Evolutionary conservation across 176 grass and related monocot species (phyloP).

Genomic region (Triticum timopheevii): DNA sequence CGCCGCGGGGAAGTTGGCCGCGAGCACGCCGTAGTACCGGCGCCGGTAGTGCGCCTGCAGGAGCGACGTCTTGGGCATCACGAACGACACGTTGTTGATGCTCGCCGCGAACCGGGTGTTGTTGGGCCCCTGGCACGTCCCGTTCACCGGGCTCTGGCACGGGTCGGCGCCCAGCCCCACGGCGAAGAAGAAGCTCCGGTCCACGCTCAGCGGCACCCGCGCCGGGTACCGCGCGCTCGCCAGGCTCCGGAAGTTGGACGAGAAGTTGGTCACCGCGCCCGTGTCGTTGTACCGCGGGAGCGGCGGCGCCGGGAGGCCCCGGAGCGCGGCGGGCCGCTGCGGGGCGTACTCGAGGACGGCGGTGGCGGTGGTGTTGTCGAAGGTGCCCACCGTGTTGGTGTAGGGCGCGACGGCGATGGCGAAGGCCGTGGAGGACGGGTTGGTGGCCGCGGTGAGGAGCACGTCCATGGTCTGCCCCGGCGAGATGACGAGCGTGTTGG

Average conservation of each 20-base stretch:
- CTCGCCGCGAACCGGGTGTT: conserved; percentile 59
- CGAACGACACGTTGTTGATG: conserved; percentile 76
- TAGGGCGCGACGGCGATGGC: conserved; percentile 60
- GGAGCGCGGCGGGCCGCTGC: neutral
- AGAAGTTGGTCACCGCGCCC: conserved; percentile 55
- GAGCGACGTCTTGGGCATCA: conserved; percentile 57
- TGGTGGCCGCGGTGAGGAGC: conserved; percentile 45
- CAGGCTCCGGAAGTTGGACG: conserved; percentile 63
- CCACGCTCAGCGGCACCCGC: conserved; percentile 44
- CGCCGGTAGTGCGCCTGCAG: conserved; percentile 79
- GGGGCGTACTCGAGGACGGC: conserved; percentile 64
- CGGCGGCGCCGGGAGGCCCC: conserved; percentile 20
- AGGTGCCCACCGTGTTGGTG: conserved; percentile 52
- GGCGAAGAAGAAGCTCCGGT: conserved; percentile 65
- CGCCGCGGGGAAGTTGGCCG: conserved; percentile 50
- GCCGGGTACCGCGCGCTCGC: conserved; percentile 59
- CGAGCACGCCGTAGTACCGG: conserved; percentile 50
- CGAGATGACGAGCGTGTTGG: conserved; percentile 51
- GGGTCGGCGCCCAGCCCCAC: conserved; percentile 62
- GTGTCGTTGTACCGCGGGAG: conserved; percentile 74
- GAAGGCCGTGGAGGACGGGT: conserved; percentile 25
- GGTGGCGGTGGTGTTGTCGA: conserved; percentile 81
- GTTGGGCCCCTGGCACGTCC: conserved; percentile 76
- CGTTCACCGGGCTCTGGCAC: conserved; percentile 44
- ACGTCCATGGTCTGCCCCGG: conserved; percentile 73